Conservation (phyloP, 345 rosid genomes). For the Eutrema yunnanense region DNA sequence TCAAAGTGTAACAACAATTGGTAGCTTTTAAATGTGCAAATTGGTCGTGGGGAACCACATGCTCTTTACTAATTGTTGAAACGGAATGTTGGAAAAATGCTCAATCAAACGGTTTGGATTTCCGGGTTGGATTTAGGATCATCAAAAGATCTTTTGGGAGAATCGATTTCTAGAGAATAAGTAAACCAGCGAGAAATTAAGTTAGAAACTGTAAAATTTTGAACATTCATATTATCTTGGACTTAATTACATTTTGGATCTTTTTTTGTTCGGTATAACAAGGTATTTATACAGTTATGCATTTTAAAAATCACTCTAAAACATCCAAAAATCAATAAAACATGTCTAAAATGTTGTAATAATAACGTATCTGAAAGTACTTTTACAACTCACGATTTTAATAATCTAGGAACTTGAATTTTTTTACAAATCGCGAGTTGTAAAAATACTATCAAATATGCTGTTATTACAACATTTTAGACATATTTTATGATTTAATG, state of each 20-base stretch:
- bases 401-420: too few species aligned
- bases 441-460: background rate
- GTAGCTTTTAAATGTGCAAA: too few species aligned
- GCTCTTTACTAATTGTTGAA: background rate
- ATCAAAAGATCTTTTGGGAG: too few species aligned
- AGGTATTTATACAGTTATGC: too few species aligned
- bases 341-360: background rate
- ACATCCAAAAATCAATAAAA: background rate
- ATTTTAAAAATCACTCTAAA: background rate
- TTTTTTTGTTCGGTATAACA: too few species aligned
- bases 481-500: background rate
- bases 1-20: background rate
- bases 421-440: background rate
- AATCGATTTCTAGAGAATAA: too few species aligned
- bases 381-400: background rate
- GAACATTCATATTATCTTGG: too few species aligned
- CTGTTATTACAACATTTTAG: background rate
- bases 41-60: background rate
- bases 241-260: too few species aligned
- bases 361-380: background rate
- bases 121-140: too few species aligned
- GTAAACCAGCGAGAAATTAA: too few species aligned
- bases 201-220: too few species aligned
- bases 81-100: background rate
- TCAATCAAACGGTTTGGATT: background rate